Evolutionary conservation across 176 grass and related monocot species (phyloP).

Genomic region (Triticum timopheevii): DNA sequence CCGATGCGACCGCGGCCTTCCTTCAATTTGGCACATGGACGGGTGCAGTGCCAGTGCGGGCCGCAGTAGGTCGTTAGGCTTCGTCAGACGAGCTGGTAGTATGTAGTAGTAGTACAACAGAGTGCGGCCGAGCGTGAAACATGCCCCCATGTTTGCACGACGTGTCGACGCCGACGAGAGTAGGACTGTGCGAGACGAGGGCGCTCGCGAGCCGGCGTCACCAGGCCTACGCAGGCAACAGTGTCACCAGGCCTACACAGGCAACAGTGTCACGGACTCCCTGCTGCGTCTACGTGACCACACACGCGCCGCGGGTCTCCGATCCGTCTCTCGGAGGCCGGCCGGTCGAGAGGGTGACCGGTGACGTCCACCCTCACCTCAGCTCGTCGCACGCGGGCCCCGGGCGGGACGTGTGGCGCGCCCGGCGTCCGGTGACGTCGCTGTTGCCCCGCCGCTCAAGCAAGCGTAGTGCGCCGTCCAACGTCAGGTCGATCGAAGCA

Average conservation of each 20-base stretch:
- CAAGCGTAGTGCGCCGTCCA: constrained; percentile 36
- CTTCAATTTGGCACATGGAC: neutral
- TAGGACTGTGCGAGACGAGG: neutral
- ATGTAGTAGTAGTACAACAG: too few relatives aligned
- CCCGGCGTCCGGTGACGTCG: constrained; percentile 32
- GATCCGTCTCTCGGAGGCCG: neutral
- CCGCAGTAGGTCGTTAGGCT: too few relatives aligned
- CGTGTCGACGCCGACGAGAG: neutral
- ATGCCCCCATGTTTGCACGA: neutral
- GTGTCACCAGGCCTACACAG: neutral
- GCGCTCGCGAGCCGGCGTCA: neutral
- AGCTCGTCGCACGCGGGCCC: neutral
- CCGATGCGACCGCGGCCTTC: neutral
- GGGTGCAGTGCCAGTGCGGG: too few relatives aligned
- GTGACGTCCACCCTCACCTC: neutral
- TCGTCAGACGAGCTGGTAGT: too few relatives aligned
- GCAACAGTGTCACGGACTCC: too few relatives aligned
- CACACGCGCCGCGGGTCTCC: neutral
- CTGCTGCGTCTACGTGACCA: too few relatives aligned
- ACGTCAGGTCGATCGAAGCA: neutral
- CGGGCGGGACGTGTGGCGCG: constrained; percentile 27
- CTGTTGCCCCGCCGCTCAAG: constrained; percentile 15
- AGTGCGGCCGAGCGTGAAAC: neutral
- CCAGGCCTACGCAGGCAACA: neutral
- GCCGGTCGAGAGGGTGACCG: neutral